Base-by-base conservation (phyloP, 1,139 yeast species). In the Kurtzmaniella quercitrusa region DNA sequence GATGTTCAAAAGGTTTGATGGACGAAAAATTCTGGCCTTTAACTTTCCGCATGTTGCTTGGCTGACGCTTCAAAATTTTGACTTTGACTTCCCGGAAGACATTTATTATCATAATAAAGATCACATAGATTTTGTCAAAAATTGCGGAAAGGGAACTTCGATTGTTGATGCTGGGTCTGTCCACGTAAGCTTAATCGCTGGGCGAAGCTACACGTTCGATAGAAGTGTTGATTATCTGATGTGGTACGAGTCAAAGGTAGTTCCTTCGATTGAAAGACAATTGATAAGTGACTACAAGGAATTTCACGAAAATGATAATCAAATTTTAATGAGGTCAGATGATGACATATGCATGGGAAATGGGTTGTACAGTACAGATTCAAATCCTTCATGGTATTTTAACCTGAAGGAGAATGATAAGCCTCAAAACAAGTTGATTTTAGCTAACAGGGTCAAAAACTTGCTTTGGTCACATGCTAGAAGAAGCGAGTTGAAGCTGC, bases 61-160 rank as follows among this genome's bases (percentile, higher is more conserved):
- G 56, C 43, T 58, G 48, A 45, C 32, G 51, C 4, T 65, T 59
- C 45, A 45, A 59, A n/a, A 61, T 62, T 1, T 23, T 34, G 8
- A 45, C 44, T 18, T 45, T 50, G 11, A 44, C 40, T 21, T 39
- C 55, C 11, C 21, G 36, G 17, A 46, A 45, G 33, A 15, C 20
- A 33, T 38, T 34, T 52, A 39, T 33, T 26, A 36, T 28, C 48
- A 52, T 38, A 53, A 55, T 43, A 30, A 39, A n/a, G 40, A 46
- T 15, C 57, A 53, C 39, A 26, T 26, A 26, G 30, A 26, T 6
- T 26, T 26, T 26, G 34, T 41, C 16, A 35, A 48, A 4, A 38
- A 39, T 19, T 44, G 50, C 23, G 40, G 23, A 17, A 21, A 15
- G 16, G 39, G 40, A 14, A 37, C 21, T 14, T 14, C 18, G 5